These are phyloP conservation scores for Guyanaporus albipodus DNA, from an alignment of 768 basidiomycete species.

Conservation along the genomic window DNA sequence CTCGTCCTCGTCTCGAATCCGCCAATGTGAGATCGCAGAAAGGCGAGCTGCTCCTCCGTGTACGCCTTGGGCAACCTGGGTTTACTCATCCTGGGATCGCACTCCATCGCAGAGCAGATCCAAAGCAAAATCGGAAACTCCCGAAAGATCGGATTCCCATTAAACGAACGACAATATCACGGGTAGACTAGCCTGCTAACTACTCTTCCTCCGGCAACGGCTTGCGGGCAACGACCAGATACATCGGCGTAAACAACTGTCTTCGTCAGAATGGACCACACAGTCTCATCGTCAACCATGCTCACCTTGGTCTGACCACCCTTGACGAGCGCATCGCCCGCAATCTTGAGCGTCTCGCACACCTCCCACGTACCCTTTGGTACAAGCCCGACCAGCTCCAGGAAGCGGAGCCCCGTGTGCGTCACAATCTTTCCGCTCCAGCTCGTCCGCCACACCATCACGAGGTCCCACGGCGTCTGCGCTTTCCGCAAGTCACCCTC, in stretches of 20 bases:
- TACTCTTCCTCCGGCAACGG: constrained; percentile 29
- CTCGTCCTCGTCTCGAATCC: constrained; percentile 60
- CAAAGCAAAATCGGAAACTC: constrained; percentile 13
- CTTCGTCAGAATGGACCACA: no score
- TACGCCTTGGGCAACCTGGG: constrained; percentile 62
- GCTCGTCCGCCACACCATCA: constrained; percentile 88
- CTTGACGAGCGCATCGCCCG: constrained; percentile 71
- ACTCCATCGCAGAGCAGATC: constrained; percentile 32
- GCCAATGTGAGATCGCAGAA: constrained; percentile 47
- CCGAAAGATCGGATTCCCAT: constrained; percentile 30
- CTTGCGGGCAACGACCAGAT: constrained; percentile 60
- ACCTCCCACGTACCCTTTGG: constrained; percentile 94
- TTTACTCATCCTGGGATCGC: constrained; percentile 64
- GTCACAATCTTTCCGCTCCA: constrained; percentile 81
- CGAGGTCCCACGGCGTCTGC: constrained; percentile 89
- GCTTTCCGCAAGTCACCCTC: constrained; percentile 92
- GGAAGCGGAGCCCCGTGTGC: constrained; percentile 68
- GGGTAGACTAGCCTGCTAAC: not conserved
- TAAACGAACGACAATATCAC: not conserved
- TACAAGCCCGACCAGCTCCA: constrained; percentile 75
- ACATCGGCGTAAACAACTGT: constrained; percentile 89
- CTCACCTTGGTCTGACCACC: constrained; percentile 82
- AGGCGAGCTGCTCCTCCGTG: constrained; percentile 58
- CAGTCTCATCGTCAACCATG: not conserved
- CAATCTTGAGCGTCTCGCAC: constrained; percentile 82